Conservation (phyloP, 352 stramenopile genomes). For the Halophytophthora batemanensis region DNA sequence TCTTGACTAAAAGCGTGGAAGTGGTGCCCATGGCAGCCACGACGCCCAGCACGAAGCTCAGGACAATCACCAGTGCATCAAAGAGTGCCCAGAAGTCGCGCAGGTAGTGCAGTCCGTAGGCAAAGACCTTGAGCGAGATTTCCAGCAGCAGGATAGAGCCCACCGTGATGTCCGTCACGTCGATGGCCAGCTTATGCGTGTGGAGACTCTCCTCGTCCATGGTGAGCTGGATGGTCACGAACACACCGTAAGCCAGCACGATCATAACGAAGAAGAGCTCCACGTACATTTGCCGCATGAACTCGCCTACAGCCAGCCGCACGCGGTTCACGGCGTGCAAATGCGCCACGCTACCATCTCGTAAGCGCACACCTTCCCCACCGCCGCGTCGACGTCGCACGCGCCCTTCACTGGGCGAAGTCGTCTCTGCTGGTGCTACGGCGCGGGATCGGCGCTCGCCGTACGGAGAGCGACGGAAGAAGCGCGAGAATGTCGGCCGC, state of each 20-base stretch:
- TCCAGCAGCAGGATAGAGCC: constrained; percentile 81
- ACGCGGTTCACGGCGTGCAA: constrained; percentile 40
- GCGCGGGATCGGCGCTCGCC: constrained; percentile 55
- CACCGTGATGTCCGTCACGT: constrained; percentile 81
- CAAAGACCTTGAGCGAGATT: constrained; percentile 78
- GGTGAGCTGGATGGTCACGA: constrained; percentile 81
- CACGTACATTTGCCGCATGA: constrained; percentile 81
- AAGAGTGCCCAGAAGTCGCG: constrained; percentile 73
- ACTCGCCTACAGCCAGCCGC: constrained; percentile 61
- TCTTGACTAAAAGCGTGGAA: constrained; percentile 62
- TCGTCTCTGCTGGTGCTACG: constrained; percentile 50
- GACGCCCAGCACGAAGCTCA: constrained; percentile 73
- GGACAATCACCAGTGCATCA: constrained; percentile 75
- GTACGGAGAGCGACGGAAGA: constrained; percentile 62
- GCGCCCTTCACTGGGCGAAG: constrained; percentile 3
- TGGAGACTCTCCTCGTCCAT: constrained; percentile 54
- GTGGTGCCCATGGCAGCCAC: constrained; percentile 53
- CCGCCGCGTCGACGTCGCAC: constrained; percentile 31
- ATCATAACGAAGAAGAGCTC: constrained; percentile 89
- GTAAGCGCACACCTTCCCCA: constrained; percentile 25
- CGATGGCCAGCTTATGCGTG: constrained; percentile 62
- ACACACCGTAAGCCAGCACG: constrained; percentile 79
- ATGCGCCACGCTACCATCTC: constrained; percentile 28
- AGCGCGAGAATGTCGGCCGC: constrained; percentile 51
- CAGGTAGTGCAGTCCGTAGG: constrained; percentile 67